Evolutionary conservation across 140 eudicot species (phyloP).

Genomic region (Artemisia princeps): DNA sequence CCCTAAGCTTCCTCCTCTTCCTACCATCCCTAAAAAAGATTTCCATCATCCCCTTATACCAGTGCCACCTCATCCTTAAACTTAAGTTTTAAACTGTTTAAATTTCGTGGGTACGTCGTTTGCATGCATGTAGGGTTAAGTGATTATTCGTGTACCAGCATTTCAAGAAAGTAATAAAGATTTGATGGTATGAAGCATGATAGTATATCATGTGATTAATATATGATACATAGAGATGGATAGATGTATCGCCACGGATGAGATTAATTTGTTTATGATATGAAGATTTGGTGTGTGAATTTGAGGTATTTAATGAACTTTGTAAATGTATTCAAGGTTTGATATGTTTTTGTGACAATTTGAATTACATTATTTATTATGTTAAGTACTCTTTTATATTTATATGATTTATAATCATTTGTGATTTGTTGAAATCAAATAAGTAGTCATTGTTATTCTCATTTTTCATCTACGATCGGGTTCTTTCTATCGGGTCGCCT

Average conservation of each 20-base stretch:
- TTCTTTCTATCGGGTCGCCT: no score
- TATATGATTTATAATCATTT: no score
- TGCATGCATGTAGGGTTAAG: conserved; percentile 13
- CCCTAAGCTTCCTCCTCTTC: conserved; percentile 45
- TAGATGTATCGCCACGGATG: no score
- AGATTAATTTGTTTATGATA: conserved; percentile 1
- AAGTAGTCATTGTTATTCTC: no score
- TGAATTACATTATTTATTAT: no score
- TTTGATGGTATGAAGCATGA: conserved; percentile 5
- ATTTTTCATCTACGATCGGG: no score
- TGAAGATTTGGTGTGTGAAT: conserved; percentile 29
- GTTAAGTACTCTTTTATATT: no score
- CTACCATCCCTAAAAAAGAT: conserved; percentile 42
- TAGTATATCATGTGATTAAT: background rate
- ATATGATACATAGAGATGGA: background rate
- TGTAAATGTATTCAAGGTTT: no score
- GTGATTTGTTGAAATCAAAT: no score
- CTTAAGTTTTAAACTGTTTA: background rate
- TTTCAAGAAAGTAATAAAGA: conserved; percentile 25
- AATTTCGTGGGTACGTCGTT: conserved; percentile 9
- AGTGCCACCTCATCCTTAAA: conserved; percentile 30
- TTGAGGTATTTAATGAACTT: background rate
- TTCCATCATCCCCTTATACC: conserved; percentile 48
- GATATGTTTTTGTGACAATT: no score
- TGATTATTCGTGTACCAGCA: background rate